A percentile compares a stretch with the other conserved stretches of the same genome.
Evolutionary conservation across 2,329 filamentous ascomycete genomes (phyloP).

Genomic region (Xylaria sp.): DNA sequence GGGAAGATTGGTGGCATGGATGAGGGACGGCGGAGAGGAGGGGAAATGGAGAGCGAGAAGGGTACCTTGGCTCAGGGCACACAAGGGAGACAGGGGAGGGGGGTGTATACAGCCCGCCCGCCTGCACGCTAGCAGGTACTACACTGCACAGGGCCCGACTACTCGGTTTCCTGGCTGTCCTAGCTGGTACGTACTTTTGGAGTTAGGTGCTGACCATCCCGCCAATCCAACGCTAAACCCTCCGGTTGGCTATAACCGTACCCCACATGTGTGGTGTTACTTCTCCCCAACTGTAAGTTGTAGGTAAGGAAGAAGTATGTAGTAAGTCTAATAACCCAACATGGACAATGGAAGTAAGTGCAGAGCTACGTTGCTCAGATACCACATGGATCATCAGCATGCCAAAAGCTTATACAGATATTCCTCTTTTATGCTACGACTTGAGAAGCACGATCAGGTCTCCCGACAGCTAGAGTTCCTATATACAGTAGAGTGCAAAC

Average conservation of each 20-base stretch:
- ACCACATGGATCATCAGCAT: not conserved
- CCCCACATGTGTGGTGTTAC: constrained; percentile 11
- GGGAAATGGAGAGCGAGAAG: constrained; percentile 14
- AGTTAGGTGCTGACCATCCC: constrained; percentile 10
- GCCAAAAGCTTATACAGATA: not conserved
- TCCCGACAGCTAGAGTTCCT: not conserved
- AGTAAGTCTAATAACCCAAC: not conserved
- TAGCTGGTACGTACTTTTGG: constrained; percentile 9
- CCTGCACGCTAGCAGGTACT: constrained; percentile 32
- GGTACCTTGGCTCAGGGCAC: constrained; percentile 25
- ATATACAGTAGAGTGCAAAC: not conserved
- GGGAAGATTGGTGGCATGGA: constrained; percentile 24
- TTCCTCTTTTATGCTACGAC: not conserved
- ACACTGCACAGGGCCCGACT: constrained; percentile 47
- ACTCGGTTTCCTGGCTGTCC: constrained; percentile 46
- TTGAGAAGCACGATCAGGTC: not conserved
- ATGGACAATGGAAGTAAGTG: too few relatives aligned
- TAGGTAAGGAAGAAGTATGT: too few relatives aligned
- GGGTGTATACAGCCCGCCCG: constrained; percentile 18
- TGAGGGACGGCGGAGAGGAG: constrained; percentile 25
- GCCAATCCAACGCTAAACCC: constrained; percentile 23
- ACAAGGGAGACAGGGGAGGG: constrained; percentile 32
- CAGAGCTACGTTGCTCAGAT: not conserved
- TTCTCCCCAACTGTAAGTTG: not conserved
- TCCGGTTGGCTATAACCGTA: constrained; percentile 25